Evolutionary conservation across 345 rosid genomes (phyloP), one percentile per base, ranked within the genome.

Genomic region (Pelargonium nanum): DNA sequence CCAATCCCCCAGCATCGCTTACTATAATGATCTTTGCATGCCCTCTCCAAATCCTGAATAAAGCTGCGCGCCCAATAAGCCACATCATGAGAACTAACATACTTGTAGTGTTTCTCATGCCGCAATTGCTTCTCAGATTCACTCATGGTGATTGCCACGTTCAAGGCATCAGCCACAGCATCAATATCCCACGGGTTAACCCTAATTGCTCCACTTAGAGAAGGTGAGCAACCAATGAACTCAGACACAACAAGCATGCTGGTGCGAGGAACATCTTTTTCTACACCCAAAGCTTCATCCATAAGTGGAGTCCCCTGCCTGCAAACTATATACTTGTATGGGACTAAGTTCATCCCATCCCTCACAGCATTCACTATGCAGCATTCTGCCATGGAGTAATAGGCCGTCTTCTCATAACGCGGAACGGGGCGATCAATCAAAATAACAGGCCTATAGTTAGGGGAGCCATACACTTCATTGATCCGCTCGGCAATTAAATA

Each of bases 121-220:
- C 82, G 68, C 70, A 78, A 44, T 57, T 69, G 79, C 62, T 74
- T 71, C 65, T 78, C 82, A 15, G 24, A 2, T 24, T 58, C 55
- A 56, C 74, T 65, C 72, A 64, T 62, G 17, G 40, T 61, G 45
- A 78, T 59, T 61, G 82, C 74, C 21, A 25, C 2, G 59, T 55
- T 44, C 22, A 78, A 28, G 7, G 82, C 82, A 57, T 74, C 63
- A n/a, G 78, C 72, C 8, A 78, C 82, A 4, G 72, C 72, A 65
- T 74, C 78, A 64, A 71, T 50, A 19, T 78, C 76, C 82, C 82
- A 78, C 13, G 82, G 82, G 40, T 78, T 78, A 15, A 78, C 82
- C 53, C 82, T 67, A 10, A 78, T 66, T 7, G 82, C 82, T 30
- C 82, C 82, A 64, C 82, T 78, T 20, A 78, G 55, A 53, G 82